A percentile compares a stretch with the other conserved stretches of the same genome.
Conservation (phyloP, 2,329 filamentous ascomycete species). For the Cladophialophora carrionii region DNA sequence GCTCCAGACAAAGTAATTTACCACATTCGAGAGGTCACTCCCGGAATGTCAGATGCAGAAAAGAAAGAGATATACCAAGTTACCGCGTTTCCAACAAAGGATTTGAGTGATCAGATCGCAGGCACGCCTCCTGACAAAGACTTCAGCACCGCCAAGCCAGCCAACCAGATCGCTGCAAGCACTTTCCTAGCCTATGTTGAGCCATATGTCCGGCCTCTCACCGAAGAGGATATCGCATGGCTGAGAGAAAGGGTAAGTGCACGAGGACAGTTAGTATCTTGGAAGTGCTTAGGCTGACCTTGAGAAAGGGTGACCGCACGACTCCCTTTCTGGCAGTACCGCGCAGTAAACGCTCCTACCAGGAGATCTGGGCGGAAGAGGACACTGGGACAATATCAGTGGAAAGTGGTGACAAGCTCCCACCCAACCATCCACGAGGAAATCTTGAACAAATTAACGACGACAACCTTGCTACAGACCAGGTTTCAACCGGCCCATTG, state of each 20-base stretch:
- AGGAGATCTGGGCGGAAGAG: conserved; percentile 91
- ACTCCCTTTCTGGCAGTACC: conserved; percentile 84
- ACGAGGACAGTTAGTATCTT: background rate
- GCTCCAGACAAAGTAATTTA: conserved; percentile 91
- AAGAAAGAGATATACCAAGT: conserved; percentile 88
- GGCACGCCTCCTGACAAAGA: conserved; percentile 91
- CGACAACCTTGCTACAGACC: conserved; percentile 82
- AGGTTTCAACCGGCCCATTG: conserved; percentile 85
- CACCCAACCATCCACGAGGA: conserved; percentile 81
- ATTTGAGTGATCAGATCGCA: conserved; percentile 81
- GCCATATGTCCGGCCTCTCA: conserved; percentile 84
- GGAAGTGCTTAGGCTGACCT: conserved; percentile 6
- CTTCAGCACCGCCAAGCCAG: conserved; percentile 90
- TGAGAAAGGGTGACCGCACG: conserved; percentile 70
- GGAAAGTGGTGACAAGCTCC: conserved; percentile 70
- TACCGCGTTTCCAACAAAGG: conserved; percentile 75
- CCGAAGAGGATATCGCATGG: conserved; percentile 92
- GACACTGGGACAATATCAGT: conserved; percentile 74
- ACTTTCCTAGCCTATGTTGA: conserved; percentile 94
- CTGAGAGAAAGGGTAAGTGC: conserved; percentile 71
- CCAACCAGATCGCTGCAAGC: conserved; percentile 88
- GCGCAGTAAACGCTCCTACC: conserved; percentile 82
- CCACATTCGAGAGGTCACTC: conserved; percentile 76
- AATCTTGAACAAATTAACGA: conserved; percentile 86
- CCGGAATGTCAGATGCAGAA: conserved; percentile 80